Conservation (phyloP, 768 basidiomycete genomes). For the Lactarius sp. region DNA sequence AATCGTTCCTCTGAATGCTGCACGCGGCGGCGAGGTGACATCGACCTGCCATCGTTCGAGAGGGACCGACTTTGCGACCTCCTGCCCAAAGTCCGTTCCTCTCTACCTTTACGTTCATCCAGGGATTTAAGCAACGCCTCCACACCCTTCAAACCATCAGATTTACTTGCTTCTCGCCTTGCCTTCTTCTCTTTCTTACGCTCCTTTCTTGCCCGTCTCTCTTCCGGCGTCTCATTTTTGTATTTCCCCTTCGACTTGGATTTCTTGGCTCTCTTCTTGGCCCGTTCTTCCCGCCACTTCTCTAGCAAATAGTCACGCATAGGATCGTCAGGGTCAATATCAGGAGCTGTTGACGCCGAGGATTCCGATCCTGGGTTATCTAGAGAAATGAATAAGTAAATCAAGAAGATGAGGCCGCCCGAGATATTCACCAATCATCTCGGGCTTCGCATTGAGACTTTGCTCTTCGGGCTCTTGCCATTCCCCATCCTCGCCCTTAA, state of each 20-base stretch:
- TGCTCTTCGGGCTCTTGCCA: conserved; percentile 81
- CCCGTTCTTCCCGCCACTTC: conserved; percentile 68
- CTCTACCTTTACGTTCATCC: conserved; percentile 29
- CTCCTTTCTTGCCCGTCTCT: conserved; percentile 69
- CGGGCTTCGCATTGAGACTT: conserved; percentile 82
- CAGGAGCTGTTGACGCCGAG: conserved; percentile 55
- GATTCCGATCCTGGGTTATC: conserved; percentile 60
- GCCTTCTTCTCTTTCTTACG: conserved; percentile 65
- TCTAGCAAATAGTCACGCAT: conserved; percentile 91
- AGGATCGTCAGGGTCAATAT: conserved; percentile 93
- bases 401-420: neutral
- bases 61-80: conserved; percentile 3
- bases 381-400: conserved; percentile 26
- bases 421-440: conserved; percentile 54
- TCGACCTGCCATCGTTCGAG: neutral
- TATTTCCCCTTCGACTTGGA: conserved; percentile 50
- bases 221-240: conserved; percentile 76
- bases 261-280: conserved; percentile 54
- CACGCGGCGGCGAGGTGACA: neutral
- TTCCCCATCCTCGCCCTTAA: conserved; percentile 78
- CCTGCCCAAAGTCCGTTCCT: neutral
- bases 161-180: conserved; percentile 47
- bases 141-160: conserved; percentile 59
- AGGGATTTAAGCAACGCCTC: conserved; percentile 59
- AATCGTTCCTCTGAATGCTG: neutral